A percentile compares a stretch with the other conserved stretches of the same genome.
Conservation (phyloP, 2,329 filamentous ascomycete species). For the Fusarium nygamai region DNA sequence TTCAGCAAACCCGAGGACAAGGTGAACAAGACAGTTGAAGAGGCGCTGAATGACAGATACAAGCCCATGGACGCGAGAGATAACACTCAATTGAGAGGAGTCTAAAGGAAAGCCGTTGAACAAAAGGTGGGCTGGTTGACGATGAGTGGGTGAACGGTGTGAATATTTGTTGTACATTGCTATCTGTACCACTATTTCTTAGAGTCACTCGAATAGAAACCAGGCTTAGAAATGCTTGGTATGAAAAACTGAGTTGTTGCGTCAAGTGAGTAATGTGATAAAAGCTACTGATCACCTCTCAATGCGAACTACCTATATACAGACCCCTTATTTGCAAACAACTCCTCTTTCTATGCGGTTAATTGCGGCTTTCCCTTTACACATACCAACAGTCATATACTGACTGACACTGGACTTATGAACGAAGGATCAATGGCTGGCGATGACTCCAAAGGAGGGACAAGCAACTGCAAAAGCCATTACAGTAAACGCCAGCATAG, state of each 20-base stretch:
- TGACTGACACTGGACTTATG: not conserved
- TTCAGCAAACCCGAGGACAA: conserved; percentile 56
- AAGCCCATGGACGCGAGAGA: conserved; percentile 58
- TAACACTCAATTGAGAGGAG: conserved; percentile 55
- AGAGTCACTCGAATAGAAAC: conserved; percentile 40
- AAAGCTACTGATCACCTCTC: conserved; percentile 12
- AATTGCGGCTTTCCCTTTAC: not conserved
- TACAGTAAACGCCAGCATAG: not conserved
- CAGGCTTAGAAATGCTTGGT: conserved; percentile 33
- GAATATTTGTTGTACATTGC: conserved; percentile 42
- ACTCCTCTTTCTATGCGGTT: not conserved
- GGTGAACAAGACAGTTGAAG: conserved; percentile 60
- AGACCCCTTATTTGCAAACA: not conserved
- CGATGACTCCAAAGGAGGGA: not conserved
- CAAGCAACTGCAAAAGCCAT: conserved; percentile 1
- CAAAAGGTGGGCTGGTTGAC: conserved; percentile 11
- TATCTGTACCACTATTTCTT: conserved; percentile 45
- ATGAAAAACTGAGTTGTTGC: conserved; percentile 18
- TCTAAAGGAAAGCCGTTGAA: conserved; percentile 42
- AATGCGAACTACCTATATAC: conserved; percentile 12
- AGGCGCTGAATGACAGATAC: conserved; percentile 66
- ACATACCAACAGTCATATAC: not conserved
- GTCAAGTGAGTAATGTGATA: conserved; percentile 12
- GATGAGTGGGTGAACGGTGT: conserved; percentile 24
- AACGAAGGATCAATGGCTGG: not conserved